A percentile compares a stretch with the other conserved stretches of the same genome.
Evolutionary conservation across 2,329 filamentous ascomycete species (phyloP).

Genomic region (Emericellopsis atlantica): DNA sequence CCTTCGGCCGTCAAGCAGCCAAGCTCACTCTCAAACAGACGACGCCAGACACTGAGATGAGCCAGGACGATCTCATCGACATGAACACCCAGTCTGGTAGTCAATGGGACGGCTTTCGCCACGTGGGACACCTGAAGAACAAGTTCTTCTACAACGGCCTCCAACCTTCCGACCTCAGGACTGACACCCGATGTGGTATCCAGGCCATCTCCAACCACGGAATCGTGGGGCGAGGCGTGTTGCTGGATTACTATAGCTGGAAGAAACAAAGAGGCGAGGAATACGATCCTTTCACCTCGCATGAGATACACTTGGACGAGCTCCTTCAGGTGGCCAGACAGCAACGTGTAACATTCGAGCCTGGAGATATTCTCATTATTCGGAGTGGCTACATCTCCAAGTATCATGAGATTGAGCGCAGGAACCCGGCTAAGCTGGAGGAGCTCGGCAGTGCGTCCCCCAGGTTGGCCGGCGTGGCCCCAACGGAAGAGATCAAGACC

Average conservation of each 20-base stretch:
- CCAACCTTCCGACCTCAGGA: conserved; percentile 1
- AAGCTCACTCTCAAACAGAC: no score
- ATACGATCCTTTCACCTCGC: conserved; percentile 2
- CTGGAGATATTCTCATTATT: conserved; percentile 40
- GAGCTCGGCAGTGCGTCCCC: neutral
- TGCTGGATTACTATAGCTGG: conserved; percentile 3
- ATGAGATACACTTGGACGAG: conserved; percentile 24
- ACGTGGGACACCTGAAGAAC: conserved; percentile 5
- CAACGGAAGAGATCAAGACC: neutral
- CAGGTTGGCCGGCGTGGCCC: neutral
- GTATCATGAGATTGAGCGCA: conserved; percentile 9
- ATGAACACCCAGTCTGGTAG: conserved; percentile 4
- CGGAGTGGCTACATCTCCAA: conserved; percentile 32
- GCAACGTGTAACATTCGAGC: conserved; percentile 23
- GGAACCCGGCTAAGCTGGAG: neutral
- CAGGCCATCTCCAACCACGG: neutral
- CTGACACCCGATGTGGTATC: neutral
- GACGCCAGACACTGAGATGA: no score
- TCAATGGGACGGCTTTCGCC: conserved; percentile 5
- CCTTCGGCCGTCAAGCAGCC: no score
- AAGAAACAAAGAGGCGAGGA: neutral
- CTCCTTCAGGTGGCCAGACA: conserved; percentile 26
- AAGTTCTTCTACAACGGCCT: conserved; percentile 6
- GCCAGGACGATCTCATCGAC: neutral
- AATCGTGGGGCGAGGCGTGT: conserved; percentile 6